Evolutionary conservation across 805 yeast species (phyloP), one percentile per base, ranked within the genome.

Genomic region (Teunomyces stri): DNA sequence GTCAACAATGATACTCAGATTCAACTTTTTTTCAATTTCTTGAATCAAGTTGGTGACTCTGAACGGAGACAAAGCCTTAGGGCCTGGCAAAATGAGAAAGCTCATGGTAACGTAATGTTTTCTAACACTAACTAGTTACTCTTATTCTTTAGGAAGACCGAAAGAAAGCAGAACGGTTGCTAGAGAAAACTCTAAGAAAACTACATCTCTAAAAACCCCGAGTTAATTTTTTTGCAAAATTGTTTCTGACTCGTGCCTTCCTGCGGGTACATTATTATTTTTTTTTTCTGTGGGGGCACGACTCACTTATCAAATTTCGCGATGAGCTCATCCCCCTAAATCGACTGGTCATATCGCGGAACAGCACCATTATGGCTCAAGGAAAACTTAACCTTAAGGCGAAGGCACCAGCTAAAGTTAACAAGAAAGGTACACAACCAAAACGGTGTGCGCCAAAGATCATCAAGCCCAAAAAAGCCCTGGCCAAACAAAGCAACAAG

Each of bases 11-110:
- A 85, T 76, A 7, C 59, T 43, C 31, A 81, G 75, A 60, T 82
- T 81, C 53, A 87, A 84, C 53, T 83, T 78, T 52, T 79, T 79
- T 70, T 87, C 85, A 69, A 92, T 81, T 60, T 84, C 89, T 54
- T 81, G 74, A 55, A 81, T 74, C 70, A 91, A 74, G 56, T 79
- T 85, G 51, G 82, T 79, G 54, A 90, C 84, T 71, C 98, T 81
- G 69, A 92, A 92, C 43, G 80, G 79, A 44, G 98, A 91, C 63
- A 90, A 76, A 52, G 97, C 97, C 61, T 79, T 80, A 42, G 97
- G 96, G 49, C 99, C 99, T 40, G 96, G 85, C 55, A 89, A 75
- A 51, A 70, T 58, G 54, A 72, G 65, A 51, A 72, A 72, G 18
- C 57, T 54, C 60, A 56, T 56, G 36, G 43, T 25, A 25, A 25